Evolutionary conservation across 148 eudicot species (phyloP).

Genomic region (Camellia japonica): DNA sequence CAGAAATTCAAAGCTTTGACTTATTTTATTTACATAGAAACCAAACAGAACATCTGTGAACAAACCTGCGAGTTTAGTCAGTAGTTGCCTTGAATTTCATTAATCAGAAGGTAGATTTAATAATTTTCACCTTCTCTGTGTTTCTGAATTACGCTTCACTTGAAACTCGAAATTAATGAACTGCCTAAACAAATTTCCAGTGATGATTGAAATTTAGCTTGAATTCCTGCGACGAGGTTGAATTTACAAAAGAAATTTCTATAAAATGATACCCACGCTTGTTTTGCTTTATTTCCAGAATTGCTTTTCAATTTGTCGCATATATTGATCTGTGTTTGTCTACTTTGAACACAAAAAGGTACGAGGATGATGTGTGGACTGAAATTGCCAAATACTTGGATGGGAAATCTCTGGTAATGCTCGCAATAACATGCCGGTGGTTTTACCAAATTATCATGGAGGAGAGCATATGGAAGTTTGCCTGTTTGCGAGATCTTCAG

Average conservation of each 20-base stretch:
- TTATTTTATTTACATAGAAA: background rate
- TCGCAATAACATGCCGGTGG: conserved; percentile 79
- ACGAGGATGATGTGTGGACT: conserved; percentile 82
- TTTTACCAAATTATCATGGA: conserved; percentile 61
- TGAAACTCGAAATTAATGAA: background rate
- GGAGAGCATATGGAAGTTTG: conserved; percentile 81
- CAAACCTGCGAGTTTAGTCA: background rate
- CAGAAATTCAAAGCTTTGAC: background rate
- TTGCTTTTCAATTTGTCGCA: background rate
- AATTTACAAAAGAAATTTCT: background rate
- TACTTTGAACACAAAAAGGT: conserved; percentile 36
- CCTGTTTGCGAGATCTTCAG: conserved; percentile 75
- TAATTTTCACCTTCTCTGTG: background rate
- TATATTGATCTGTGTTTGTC: conserved; percentile 3
- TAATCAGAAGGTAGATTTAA: background rate
- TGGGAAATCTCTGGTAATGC: conserved; percentile 73
- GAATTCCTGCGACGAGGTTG: background rate
- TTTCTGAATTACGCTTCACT: background rate
- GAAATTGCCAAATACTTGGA: conserved; percentile 85
- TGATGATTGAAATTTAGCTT: background rate
- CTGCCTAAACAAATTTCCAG: background rate
- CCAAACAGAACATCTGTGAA: background rate
- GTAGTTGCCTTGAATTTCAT: background rate
- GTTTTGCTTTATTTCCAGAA: background rate
- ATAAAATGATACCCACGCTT: background rate